Base-by-base conservation (phyloP, 108 stramenopile species). In the Cyclotella sp. region DNA sequence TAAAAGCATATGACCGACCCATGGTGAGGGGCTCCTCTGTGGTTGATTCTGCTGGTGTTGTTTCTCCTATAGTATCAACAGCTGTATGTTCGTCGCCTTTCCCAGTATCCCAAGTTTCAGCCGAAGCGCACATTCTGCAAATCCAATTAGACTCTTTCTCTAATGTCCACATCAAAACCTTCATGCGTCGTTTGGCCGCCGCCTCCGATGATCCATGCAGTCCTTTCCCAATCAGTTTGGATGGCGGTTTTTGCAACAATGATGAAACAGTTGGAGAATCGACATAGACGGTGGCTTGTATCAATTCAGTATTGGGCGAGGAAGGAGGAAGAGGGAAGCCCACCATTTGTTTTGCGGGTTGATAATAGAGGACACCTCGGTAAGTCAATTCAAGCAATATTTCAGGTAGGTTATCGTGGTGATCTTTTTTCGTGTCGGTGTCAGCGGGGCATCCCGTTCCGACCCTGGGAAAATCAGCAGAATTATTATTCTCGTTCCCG, bases 201-300 rank as follows among this genome's bases (percentile, higher is more conserved):
- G 89, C 69, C 58, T 91, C 91, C 1, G 93, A 90, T 58, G 86
- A 85, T n/a, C 90, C 91, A 49, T 88, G 88, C 54, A 95, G 59
- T 51, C 90, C 87, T 29, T 76, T 84, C 22, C 74, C 81, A 55
- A 79, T 43, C 27, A 77, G 42, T 72, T 68, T 82, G 34, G 75
- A 47, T 15, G 81, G 81, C 67, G 75, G 72, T 4, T 71, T 61
- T 58, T 40, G 65, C 14, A 60, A 47, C 16, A 29, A 28, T 78
- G 63, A n/a, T 21, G 10, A 34, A 2, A 6, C 34, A 2, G 34
- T 34, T 34, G 34, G 34, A 34, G 34, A 34, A 34, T 34, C 34
- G 34, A 2, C 26, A 29, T 43, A 19, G 7, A 49, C 21, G 41
- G 73, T 9, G 24, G 34, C 58, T 46, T 43, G 16, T 28, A 3